Evolutionary conservation across 139 green algal species (phyloP).

Genomic region (Diplosphaera chodatii): DNA sequence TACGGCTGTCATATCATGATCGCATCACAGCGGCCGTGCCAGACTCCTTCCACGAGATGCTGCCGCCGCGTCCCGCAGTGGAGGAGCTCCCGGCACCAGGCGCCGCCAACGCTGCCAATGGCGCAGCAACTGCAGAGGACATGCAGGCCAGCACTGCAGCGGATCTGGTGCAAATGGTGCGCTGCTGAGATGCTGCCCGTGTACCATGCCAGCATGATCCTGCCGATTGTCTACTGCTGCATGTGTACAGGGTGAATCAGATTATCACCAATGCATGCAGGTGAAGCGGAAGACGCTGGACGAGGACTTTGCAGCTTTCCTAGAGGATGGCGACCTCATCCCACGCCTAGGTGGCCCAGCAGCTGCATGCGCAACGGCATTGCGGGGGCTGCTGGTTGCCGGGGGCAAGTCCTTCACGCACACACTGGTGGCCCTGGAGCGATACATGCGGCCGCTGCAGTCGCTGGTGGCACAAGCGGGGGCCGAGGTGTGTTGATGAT

Average conservation of each 20-base stretch:
- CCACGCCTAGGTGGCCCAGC: conserved; percentile 24
- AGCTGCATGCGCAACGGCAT: conserved; percentile 33
- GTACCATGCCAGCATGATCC: too few species aligned
- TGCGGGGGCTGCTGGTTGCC: conserved; percentile 55
- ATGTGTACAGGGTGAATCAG: too few species aligned
- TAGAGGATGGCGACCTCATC: conserved; percentile 17
- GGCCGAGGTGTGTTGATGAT: too few species aligned
- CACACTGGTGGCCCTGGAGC: conserved; percentile 68
- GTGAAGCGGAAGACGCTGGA: conserved; percentile 16
- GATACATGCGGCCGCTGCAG: conserved; percentile 53
- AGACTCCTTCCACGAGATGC: conserved; percentile 40
- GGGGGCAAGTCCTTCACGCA: conserved; percentile 82
- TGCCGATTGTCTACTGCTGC: too few species aligned
- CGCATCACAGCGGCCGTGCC: conserved; percentile 38
- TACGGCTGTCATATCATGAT: conserved; percentile 59
- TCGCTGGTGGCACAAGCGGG: conserved; percentile 25
- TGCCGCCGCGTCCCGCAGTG: conserved; percentile 44
- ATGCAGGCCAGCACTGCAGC: conserved; percentile 22
- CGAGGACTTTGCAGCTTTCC: conserved; percentile 20
- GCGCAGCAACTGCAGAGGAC: conserved; percentile 2
- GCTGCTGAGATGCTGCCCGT: background rate
- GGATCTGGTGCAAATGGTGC: conserved; percentile 30
- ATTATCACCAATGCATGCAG: background rate
- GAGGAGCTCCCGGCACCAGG: conserved; percentile 20
- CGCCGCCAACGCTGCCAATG: conserved; percentile 4